Evolutionary conservation across 768 basidiomycete genomes (phyloP).

Genomic region (Neoboletus magnificus): DNA sequence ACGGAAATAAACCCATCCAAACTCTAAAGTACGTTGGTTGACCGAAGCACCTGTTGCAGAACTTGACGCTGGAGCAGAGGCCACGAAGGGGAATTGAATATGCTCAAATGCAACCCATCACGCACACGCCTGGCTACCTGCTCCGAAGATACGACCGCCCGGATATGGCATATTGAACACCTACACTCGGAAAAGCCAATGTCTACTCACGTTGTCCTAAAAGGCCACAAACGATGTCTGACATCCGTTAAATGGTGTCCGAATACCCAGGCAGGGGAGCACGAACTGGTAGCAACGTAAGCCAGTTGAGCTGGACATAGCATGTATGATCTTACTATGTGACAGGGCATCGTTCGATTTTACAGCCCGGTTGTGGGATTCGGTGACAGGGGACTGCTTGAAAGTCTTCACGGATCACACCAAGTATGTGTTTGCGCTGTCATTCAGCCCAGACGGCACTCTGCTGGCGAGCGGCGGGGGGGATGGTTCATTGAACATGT

Average conservation of each 20-base stretch:
- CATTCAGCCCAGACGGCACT: conserved; percentile 72
- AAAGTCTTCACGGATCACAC: conserved; percentile 69
- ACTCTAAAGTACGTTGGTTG: conserved; percentile 52
- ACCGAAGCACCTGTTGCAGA: background rate
- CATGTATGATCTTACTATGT: conserved; percentile 1
- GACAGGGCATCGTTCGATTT: conserved; percentile 75
- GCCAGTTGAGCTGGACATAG: conserved; percentile 21
- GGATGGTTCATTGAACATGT: conserved; percentile 74
- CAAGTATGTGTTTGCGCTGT: conserved; percentile 66
- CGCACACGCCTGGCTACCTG: conserved; percentile 72
- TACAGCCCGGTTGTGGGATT: conserved; percentile 82
- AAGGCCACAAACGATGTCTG: conserved; percentile 65
- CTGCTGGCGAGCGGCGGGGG: conserved; percentile 76
- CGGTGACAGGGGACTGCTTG: conserved; percentile 70
- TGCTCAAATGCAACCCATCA: conserved; percentile 66
- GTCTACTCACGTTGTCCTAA: conserved; percentile 37
- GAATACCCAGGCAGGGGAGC: conserved; percentile 39
- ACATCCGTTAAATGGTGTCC: conserved; percentile 72
- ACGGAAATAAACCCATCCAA: conserved; percentile 50
- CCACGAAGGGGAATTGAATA: conserved; percentile 74
- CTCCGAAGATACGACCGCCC: conserved; percentile 77
- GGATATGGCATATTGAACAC: conserved; percentile 68
- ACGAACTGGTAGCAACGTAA: conserved; percentile 72
- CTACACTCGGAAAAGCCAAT: conserved; percentile 30
- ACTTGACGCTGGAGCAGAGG: conserved; percentile 43